Percentiles rank a stretch among this genome's conserved stretches.
These are phyloP conservation scores for Phytopythium cucurbitacearum DNA, from an alignment of 352 stramenopile species.

Conservation along the genomic window DNA sequence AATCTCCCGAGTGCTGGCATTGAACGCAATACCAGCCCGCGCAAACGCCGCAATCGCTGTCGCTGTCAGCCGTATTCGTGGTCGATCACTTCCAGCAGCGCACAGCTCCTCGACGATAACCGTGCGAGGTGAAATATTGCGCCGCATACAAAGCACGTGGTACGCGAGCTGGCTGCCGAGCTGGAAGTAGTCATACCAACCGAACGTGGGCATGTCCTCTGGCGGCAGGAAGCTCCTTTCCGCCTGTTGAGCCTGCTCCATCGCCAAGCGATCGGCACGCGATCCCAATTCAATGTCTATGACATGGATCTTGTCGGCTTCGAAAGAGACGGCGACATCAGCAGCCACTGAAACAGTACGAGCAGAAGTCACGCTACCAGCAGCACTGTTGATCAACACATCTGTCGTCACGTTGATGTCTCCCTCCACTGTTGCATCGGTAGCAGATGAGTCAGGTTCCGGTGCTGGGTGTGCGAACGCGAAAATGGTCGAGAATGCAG, in stretches of 20 bases:
- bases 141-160: constrained; percentile 39
- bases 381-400: constrained; percentile 1
- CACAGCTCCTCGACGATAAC: constrained; percentile 26
- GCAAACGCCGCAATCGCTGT: constrained; percentile 28
- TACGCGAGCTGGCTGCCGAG: constrained; percentile 48
- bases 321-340: background rate
- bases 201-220: constrained; percentile 38
- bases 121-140: constrained; percentile 37
- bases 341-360: background rate
- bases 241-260: constrained; percentile 33
- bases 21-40: constrained; percentile 32
- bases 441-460: background rate
- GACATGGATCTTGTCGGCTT: background rate
- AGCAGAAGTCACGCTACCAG: background rate
- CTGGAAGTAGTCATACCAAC: constrained; percentile 43
- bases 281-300: constrained; percentile 16
- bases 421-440: constrained; percentile 8
- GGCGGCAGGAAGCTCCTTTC: constrained; percentile 43
- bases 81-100: constrained; percentile 7
- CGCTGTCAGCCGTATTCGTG: constrained; percentile 15
- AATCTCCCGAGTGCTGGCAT: constrained; percentile 28
- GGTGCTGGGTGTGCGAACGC: constrained; percentile 15
- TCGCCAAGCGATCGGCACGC: background rate
- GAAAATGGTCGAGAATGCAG: constrained; percentile 45
- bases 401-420: constrained; percentile 1